Evolutionary conservation across 768 basidiomycete species (phyloP), one percentile per base, ranked within the genome.

Genomic region (Russula compacta): DNA sequence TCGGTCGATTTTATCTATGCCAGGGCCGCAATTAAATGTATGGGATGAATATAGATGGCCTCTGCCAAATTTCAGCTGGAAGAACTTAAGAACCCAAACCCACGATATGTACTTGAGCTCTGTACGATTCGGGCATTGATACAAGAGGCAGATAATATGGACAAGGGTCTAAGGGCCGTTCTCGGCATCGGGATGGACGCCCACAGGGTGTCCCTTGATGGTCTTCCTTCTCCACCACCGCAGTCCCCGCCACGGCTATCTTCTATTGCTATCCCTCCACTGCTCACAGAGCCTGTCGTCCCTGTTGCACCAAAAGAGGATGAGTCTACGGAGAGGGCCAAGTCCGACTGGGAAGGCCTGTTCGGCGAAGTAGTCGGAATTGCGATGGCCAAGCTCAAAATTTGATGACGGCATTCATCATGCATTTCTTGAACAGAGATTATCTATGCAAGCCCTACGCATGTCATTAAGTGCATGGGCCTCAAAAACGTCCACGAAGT

Each of bases 271-370:
- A 24, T n/a, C 46, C 32, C 48, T 6, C 9, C 38, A 4, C 14
- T 12, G 10, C 44, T 29, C 9, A 11, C 10, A n/a, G 39, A 35
- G 19, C 47, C 53, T 29, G 24, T 29, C 24, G 3, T 29, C 24
- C 24, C 24, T 3, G 9, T 39, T 14, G 3, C 24, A 29, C 24
- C 24, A 29, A 29, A 39, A 53, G 32, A 36, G 39, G 17, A 53
- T 29, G 6, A 76, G 66, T 80, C 82, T 57, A 80, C 87, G 10
- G 89, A 89, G 73, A 81, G 84, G 48, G 69, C 72, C 51, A 87
- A 85, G 77, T 82, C 79, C 29, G 86, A 89, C 56, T 88, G 83
- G 82, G 85, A 86, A 47, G 79, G 80, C 6, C 76, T 80, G 21
- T 73, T 78, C 15, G 82, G 74, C 63, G 74, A 75, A 58, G 73